phyloP scores from a whole-genome alignment of 1,284 basidiomycete genomes.

The Grifola frondosa region DNA sequence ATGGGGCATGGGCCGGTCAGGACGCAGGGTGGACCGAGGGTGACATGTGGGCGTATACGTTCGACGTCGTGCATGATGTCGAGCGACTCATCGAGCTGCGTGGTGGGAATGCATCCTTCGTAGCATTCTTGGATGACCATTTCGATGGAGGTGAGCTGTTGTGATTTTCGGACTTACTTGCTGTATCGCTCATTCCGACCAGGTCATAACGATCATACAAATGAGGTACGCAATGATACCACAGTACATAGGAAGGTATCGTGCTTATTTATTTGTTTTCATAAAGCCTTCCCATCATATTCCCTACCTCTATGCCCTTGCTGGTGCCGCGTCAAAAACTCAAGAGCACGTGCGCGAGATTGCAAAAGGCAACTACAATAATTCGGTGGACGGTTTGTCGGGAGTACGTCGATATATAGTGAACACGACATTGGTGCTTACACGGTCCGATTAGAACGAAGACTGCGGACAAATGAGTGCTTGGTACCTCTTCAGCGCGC shows the following conservation, averaged over 20 bases:
- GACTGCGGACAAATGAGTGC: constrained; percentile 90
- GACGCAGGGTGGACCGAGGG: constrained; percentile 80
- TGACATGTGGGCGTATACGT: constrained; percentile 82
- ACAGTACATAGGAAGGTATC: background rate
- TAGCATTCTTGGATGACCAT: constrained; percentile 72
- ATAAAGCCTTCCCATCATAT: constrained; percentile 78
- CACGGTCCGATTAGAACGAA: constrained; percentile 59
- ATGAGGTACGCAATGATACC: constrained; percentile 52
- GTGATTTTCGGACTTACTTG: background rate
- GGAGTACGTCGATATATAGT: constrained; percentile 46
- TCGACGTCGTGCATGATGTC: constrained; percentile 75
- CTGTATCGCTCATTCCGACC: background rate
- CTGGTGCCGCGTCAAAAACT: constrained; percentile 66
- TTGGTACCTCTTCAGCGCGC: constrained; percentile 80
- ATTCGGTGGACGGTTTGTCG: constrained; percentile 63
- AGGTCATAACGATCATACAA: constrained; percentile 83
- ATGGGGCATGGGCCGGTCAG: constrained; percentile 72
- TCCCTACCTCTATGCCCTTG: constrained; percentile 77
- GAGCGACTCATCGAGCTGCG: constrained; percentile 60
- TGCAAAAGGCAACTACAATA: constrained; percentile 63
- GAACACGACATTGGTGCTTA: background rate
- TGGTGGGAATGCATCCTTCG: constrained; percentile 66
- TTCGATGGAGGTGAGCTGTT: constrained; percentile 57
- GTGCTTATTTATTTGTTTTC: background rate
- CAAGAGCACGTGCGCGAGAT: constrained; percentile 73